Conservation (phyloP, 352 stramenopile species). For the Chrysophaeum taylorii region DNA sequence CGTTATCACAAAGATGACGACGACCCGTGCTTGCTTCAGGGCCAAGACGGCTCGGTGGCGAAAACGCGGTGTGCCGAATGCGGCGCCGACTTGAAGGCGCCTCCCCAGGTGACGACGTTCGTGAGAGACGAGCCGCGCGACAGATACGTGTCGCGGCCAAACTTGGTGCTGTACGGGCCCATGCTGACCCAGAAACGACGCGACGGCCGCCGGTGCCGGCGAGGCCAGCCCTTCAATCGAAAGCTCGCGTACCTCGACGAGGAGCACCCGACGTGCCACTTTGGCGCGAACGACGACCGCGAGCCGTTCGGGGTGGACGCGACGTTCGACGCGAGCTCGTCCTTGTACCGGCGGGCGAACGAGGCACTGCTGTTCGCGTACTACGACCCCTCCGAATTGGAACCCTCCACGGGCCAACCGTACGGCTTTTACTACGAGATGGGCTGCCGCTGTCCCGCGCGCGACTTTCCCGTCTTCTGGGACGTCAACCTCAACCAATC, state of each 20-base stretch:
- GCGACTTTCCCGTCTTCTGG: not conserved
- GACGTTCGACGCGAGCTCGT: not conserved
- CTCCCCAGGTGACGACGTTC: not conserved
- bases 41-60: not conserved
- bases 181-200: not conserved
- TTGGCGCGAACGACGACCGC: not conserved
- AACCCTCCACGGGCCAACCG: not conserved
- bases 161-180: not conserved
- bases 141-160: not conserved
- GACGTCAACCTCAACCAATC: not conserved
- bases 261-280: not conserved
- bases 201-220: not conserved
- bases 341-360: not conserved
- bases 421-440: not conserved
- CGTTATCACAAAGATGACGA: not conserved
- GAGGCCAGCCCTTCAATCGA: not conserved
- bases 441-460: not conserved
- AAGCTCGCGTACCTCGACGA: not conserved
- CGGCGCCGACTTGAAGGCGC: not conserved
- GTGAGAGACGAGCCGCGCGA: not conserved
- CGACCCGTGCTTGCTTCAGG: not conserved
- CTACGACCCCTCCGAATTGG: not conserved
- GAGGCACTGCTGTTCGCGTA: not conserved
- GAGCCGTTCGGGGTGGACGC: not conserved
- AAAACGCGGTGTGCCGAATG: not conserved